A percentile compares a stretch with the other conserved stretches of the same genome.
Conservation (phyloP, 352 stramenopile genomes). For the Globisporangium echinulatum region DNA sequence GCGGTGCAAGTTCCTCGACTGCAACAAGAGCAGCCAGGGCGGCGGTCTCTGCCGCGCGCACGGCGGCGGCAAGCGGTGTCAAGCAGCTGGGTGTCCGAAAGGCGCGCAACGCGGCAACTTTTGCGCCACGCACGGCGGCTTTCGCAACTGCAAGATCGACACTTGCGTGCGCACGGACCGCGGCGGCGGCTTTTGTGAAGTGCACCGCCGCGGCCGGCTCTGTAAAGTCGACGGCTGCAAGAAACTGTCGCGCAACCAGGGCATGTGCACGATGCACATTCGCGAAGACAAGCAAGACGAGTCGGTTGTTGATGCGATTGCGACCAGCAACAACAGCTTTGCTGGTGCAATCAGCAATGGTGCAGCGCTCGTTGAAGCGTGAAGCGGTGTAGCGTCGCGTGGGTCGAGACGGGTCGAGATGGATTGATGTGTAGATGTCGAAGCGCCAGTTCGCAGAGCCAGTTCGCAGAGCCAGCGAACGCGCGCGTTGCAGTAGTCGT, state of each 20-base stretch:
- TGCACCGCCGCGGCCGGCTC: constrained; percentile 71
- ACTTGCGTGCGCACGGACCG: constrained; percentile 77
- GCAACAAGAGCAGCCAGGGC: constrained; percentile 79
- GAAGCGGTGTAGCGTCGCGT: neutral
- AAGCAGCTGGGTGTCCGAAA: constrained; percentile 66
- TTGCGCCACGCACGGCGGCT: constrained; percentile 76
- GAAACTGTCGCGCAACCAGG: constrained; percentile 83
- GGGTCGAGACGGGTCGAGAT: no score
- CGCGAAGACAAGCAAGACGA: constrained; percentile 73
- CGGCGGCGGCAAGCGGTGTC: constrained; percentile 75
- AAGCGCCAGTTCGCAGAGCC: neutral
- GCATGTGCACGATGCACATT: constrained; percentile 88
- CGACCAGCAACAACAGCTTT: no score
- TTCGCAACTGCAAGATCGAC: constrained; percentile 85
- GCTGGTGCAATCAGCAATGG: no score
- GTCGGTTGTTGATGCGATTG: no score
- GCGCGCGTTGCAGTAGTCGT: neutral
- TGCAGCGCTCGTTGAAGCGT: neutral
- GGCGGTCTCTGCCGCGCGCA: constrained; percentile 71
- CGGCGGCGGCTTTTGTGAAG: constrained; percentile 79
- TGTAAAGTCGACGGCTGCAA: constrained; percentile 85
- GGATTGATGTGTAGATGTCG: neutral
- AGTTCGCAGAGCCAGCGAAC: neutral
- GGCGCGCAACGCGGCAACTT: constrained; percentile 82
- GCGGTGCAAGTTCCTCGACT: constrained; percentile 78